Conservation (phyloP, 257 asterid species). For the Forsythia suspensa region DNA sequence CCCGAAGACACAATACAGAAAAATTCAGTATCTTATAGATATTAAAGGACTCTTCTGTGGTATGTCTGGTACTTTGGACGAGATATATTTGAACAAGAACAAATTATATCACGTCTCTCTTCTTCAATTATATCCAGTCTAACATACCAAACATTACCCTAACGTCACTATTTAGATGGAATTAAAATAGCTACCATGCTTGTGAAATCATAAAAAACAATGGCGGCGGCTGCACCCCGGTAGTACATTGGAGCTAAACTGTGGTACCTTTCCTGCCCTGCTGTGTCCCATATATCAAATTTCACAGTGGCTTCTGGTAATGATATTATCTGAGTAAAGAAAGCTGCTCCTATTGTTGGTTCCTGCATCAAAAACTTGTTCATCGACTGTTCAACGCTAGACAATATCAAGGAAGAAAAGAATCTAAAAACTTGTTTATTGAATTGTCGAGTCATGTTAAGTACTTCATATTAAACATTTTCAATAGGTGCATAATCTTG, state of each 20-base stretch:
- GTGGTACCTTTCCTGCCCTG: conserved; percentile 42
- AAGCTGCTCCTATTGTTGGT: conserved; percentile 43
- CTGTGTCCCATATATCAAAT: conserved; percentile 44
- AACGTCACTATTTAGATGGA: neutral
- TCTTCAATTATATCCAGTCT: neutral
- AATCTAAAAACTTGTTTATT: neutral
- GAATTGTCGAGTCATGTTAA: too few species aligned
- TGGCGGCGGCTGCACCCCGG: conserved; percentile 39
- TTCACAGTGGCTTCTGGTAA: conserved; percentile 28
- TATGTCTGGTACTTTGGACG: neutral
- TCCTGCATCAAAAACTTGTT: conserved; percentile 21
- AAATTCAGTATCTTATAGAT: too few species aligned
- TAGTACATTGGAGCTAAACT: conserved; percentile 45
- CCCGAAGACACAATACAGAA: conserved; percentile 11
- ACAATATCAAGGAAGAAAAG: neutral
- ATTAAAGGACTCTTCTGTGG: neutral
- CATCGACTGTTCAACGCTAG: neutral
- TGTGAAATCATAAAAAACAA: conserved; percentile 32
- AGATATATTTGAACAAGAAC: neutral
- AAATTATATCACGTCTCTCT: neutral
- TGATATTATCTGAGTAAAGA: conserved; percentile 37
- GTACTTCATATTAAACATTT: too few species aligned
- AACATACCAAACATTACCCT: neutral
- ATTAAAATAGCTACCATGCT: conserved; percentile 20
- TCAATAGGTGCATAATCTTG: too few species aligned